Base-by-base conservation (phyloP, 352 stramenopile genomes). In the Phytophthora podocarpi region DNA sequence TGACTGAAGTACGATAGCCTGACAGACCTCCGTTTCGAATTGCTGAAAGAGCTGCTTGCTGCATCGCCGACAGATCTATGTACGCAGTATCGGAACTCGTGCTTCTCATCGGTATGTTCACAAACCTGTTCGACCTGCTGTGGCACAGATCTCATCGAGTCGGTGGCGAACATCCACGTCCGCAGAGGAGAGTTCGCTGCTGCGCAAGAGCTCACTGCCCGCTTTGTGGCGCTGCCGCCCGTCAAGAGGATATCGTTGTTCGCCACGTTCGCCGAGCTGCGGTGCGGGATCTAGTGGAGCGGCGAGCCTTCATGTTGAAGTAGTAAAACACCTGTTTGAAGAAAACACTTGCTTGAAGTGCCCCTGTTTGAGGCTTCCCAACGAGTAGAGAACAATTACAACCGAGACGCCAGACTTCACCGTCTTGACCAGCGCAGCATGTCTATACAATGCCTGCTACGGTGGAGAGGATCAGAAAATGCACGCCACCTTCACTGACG, bases 141-240 rank as follows among this genome's bases (percentile, higher is more conserved):
- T n/a, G n/a, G n/a, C n/a, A n/a, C 39, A 83, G 76, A 79, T 51
- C 54, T 85, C 12, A 62, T 82, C 10, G 70, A 85, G 43, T 70
- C 76, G 6, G 64, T 85, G 26, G 70, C 69, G 36, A 74, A 76
- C 40, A 70, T 85, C 36, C 70, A 82, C 67, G 70, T 82, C 10
- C 73, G 76, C 10, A 57, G 40, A 11, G 57, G 68, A 16, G 61
- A 78, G 27, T 82, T 79, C 48, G 40, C 45, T 8, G 24, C 50
- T 5, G 72, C 70, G 4, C 59, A 75, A 50, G 36, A 64, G 21
- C 64, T 79, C 28, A 70, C 67, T 21, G 43, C 69, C 13, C 59
- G 51, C 10, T 80, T 85, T 23, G 63, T 72, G 4, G 32, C 43
- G 28, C 61, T 85, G 0, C 70, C 70, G 4, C 32, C 59, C 6